phyloP scores from a whole-genome alignment of 1,284 basidiomycete species.

The Moesziomyces globuligerus region DNA sequence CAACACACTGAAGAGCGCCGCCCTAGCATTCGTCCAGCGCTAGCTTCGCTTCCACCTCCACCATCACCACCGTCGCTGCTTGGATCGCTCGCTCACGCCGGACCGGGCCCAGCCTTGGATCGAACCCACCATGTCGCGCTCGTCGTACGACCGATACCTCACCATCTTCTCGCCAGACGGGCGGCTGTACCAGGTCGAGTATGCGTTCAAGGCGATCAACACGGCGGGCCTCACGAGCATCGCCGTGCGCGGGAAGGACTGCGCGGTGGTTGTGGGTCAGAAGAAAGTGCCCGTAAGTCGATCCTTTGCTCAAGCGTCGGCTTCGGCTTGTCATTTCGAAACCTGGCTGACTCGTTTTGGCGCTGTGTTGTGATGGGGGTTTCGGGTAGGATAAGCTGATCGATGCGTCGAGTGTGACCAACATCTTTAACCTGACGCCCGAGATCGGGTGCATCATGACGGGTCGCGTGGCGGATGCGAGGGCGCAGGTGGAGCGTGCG shows the following conservation, averaged over 20 bases:
- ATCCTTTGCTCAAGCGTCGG: too few species aligned
- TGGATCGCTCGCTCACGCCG: too few species aligned
- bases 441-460: conserved; percentile 98
- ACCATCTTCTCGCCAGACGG: conserved; percentile 67
- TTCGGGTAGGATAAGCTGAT: conserved; percentile 99
- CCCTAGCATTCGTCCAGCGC: too few species aligned
- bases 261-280: conserved; percentile 93
- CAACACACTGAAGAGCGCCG: too few species aligned
- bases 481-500: conserved; percentile 88
- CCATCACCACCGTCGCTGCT: not conserved
- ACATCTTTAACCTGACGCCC: conserved; percentile 94
- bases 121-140: conserved; percentile 59
- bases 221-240: conserved; percentile 94
- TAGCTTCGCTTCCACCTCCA: too few species aligned
- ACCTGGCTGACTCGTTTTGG: too few species aligned
- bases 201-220: conserved; percentile 99
- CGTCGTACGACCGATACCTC: conserved; percentile 66
- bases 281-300: conserved; percentile 95
- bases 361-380: too few species aligned
- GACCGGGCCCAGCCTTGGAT: not conserved
- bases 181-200: conserved; percentile 70
- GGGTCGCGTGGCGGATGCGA: conserved; percentile 94
- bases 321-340: too few species aligned
- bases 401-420: conserved; percentile 92
- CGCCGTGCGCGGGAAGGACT: conserved; percentile 91